A percentile compares a stretch with the other conserved stretches of the same genome.
phyloP scores from a whole-genome alignment of 352 stramenopile species.

The Pythium aquatile region DNA sequence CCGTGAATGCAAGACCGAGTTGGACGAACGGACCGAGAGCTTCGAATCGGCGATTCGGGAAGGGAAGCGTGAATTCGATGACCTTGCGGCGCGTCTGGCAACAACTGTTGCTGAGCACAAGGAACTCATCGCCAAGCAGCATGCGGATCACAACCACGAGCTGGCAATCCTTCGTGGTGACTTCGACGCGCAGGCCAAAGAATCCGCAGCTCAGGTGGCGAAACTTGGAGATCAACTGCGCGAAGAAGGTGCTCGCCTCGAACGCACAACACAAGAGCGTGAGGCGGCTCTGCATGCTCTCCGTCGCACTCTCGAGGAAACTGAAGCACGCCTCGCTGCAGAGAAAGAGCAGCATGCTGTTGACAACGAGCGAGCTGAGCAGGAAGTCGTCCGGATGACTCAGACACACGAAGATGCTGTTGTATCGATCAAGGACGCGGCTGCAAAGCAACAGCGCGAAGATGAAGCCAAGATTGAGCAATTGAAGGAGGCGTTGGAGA shows the following conservation, averaged over 20 bases:
- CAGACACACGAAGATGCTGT: neutral
- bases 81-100: conserved; percentile 1
- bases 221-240: neutral
- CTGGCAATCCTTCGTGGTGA: neutral
- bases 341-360: neutral
- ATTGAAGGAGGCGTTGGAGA: neutral
- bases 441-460: neutral
- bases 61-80: neutral
- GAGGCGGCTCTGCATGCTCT: neutral
- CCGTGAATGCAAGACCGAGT: conserved; percentile 15
- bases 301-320: neutral
- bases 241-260: neutral
- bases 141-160: neutral
- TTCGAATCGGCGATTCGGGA: neutral
- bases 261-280: neutral
- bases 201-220: neutral
- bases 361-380: neutral
- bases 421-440: neutral
- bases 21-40: conserved; percentile 9
- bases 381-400: neutral
- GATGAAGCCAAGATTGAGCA: neutral
- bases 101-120: neutral
- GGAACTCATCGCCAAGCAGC: neutral
- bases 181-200: neutral
- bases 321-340: neutral